A percentile compares a stretch with the other conserved stretches of the same genome.
Evolutionary conservation across 768 basidiomycete genomes (phyloP).

Genomic region (Gloeostereum incarnatum): DNA sequence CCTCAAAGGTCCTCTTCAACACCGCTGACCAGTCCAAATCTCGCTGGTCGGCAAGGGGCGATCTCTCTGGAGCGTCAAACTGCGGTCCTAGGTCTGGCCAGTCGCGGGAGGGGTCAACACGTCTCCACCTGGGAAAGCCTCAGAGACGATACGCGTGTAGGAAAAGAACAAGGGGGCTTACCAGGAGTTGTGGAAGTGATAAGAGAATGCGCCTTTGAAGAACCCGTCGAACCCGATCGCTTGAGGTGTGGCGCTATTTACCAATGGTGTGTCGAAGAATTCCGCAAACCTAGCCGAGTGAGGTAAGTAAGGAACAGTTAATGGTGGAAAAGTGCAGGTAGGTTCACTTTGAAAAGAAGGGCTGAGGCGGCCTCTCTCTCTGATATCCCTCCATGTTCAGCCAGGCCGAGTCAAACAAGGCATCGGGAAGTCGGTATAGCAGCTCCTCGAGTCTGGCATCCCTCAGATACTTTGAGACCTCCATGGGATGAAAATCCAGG

Average conservation of each 20-base stretch:
- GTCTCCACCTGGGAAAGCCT: constrained; percentile 68
- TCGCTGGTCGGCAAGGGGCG: constrained; percentile 39
- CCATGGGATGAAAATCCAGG: constrained; percentile 94
- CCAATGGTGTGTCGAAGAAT: constrained; percentile 76
- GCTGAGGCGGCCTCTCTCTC: constrained; percentile 84
- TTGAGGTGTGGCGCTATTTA: constrained; percentile 72
- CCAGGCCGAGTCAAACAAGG: constrained; percentile 92
- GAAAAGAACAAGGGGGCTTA: constrained; percentile 19
- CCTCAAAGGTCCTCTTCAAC: constrained; percentile 94
- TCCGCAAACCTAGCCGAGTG: constrained; percentile 61
- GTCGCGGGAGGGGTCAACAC: constrained; percentile 88
- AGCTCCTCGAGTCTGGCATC: constrained; percentile 75
- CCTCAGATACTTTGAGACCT: constrained; percentile 73
- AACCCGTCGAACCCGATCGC: constrained; percentile 92
- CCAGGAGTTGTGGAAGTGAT: constrained; percentile 97
- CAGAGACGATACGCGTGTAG: constrained; percentile 2
- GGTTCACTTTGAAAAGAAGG: constrained; percentile 85
- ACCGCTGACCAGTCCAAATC: constrained; percentile 93
- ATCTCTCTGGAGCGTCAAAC: constrained; percentile 36
- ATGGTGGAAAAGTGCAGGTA: background rate
- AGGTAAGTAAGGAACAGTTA: background rate
- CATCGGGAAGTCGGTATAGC: constrained; percentile 78
- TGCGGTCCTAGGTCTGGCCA: constrained; percentile 87
- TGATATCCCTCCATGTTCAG: constrained; percentile 87
- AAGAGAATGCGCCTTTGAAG: constrained; percentile 92